Evolutionary conservation across 1,284 basidiomycete species (phyloP).

Genomic region (Ustilago cynodontis): DNA sequence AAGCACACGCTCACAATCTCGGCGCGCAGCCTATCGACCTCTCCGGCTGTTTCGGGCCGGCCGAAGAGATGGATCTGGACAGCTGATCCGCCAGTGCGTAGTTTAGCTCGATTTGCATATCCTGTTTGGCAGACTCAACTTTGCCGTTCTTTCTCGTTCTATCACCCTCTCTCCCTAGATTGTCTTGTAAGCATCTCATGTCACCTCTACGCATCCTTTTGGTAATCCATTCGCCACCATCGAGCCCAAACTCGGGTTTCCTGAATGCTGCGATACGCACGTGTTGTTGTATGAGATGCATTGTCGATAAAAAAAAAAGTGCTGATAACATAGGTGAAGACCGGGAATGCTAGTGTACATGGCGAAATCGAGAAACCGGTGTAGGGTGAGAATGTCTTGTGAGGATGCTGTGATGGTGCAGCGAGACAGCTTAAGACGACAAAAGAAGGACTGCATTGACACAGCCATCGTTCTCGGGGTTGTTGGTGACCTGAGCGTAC

Average conservation of each 20-base stretch:
- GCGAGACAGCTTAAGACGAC: conserved; percentile 36
- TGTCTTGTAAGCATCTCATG: conserved; percentile 2
- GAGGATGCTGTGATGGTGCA: no score
- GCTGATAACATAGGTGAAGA: background rate
- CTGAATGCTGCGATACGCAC: no score
- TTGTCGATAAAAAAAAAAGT: background rate
- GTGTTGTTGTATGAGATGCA: background rate
- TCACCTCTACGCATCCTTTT: conserved; percentile 6
- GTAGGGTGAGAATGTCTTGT: background rate
- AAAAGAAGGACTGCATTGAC: conserved; percentile 65
- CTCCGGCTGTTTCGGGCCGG: conserved; percentile 25
- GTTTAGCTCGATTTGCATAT: background rate
- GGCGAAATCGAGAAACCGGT: background rate
- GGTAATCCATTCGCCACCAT: background rate
- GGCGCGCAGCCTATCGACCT: conserved; percentile 41
- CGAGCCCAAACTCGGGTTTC: no score
- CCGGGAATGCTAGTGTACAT: conserved; percentile 6
- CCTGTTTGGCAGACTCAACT: background rate
- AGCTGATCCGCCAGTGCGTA: conserved; percentile 11
- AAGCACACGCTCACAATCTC: background rate
- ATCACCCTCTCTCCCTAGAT: background rate
- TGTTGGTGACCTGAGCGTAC: conserved; percentile 87
- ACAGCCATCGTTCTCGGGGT: conserved; percentile 68
- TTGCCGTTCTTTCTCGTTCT: background rate
- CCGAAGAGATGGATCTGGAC: conserved; percentile 53